Evolutionary conservation across 116 monocot species (phyloP).

Genomic region (Trichopus zeylanicus): DNA sequence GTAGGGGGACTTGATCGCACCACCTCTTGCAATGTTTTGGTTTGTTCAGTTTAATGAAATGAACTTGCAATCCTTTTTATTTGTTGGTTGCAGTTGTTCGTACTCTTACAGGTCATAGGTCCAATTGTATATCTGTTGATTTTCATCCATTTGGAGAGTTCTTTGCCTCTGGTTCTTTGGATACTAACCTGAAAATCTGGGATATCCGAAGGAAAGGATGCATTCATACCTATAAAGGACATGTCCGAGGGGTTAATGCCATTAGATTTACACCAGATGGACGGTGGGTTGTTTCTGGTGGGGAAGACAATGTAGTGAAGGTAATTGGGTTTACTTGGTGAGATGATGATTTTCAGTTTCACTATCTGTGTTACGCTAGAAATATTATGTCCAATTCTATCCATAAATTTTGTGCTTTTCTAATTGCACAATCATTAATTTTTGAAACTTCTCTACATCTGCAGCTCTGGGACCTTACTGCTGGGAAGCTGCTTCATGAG

Average conservation of each 20-base stretch:
- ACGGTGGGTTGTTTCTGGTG: constrained; percentile 90
- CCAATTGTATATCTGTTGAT: constrained; percentile 88
- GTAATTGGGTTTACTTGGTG: constrained; percentile 21
- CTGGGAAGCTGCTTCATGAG: constrained; percentile 90
- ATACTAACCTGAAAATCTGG: constrained; percentile 93
- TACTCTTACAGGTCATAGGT: constrained; percentile 89
- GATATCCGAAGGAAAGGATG: constrained; percentile 88
- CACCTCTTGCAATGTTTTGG: neutral
- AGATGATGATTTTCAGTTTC: neutral
- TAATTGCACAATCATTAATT: neutral
- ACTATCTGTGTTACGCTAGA: neutral
- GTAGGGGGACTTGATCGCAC: constrained; percentile 24
- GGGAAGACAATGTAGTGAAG: constrained; percentile 79
- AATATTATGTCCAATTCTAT: neutral
- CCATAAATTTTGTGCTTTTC: neutral
- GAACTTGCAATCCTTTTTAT: constrained; percentile 5
- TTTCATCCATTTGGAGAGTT: constrained; percentile 98
- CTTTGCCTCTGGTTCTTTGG: constrained; percentile 91
- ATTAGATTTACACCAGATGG: constrained; percentile 91
- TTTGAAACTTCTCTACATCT: constrained; percentile 6
- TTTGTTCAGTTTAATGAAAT: neutral
- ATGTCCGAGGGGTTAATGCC: constrained; percentile 77
- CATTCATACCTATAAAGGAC: constrained; percentile 89
- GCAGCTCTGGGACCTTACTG: constrained; percentile 96
- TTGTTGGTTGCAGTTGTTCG: constrained; percentile 68